Conservation (phyloP, 2,329 filamentous ascomycete species). For the Arthrobotrys pseudoclavata region DNA sequence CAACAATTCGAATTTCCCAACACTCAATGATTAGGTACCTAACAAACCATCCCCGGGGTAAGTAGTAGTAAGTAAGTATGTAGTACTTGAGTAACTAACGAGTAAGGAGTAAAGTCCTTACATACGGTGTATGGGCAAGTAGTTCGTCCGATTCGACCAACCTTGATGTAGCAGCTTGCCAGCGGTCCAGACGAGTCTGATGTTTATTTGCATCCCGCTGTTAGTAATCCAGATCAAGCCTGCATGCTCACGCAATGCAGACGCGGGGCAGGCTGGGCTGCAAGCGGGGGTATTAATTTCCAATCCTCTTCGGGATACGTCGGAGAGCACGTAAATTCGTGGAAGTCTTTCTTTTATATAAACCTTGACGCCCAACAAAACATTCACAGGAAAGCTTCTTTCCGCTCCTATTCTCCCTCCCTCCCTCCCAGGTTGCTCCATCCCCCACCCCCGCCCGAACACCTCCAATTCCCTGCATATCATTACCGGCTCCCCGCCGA, state of each 20-base stretch:
- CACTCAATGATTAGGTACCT: too few species aligned
- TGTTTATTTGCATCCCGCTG: constrained; percentile 4
- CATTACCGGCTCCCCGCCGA: background rate
- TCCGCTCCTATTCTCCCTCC: background rate
- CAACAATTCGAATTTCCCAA: background rate
- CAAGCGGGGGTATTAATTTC: constrained; percentile 12
- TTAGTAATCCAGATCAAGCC: constrained; percentile 16
- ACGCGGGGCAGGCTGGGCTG: background rate
- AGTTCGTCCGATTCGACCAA: background rate
- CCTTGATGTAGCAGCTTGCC: background rate
- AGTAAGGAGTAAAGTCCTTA: too few species aligned
- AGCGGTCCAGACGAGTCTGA: background rate
- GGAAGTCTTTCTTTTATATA: background rate
- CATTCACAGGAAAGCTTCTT: background rate
- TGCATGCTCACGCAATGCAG: background rate
- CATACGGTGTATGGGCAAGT: too few species aligned
- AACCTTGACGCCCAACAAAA: background rate
- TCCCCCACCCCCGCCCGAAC: background rate
- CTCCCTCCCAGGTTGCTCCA: background rate
- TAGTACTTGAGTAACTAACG: too few species aligned
- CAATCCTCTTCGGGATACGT: constrained; percentile 20
- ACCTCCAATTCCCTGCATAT: background rate
- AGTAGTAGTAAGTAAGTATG: too few species aligned
- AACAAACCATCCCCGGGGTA: too few species aligned
- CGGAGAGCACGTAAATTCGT: constrained; percentile 14